Percentiles rank a stretch among this genome's conserved stretches.
Conservation (phyloP, 129 eudicot genomes). For the Logfia minima region DNA sequence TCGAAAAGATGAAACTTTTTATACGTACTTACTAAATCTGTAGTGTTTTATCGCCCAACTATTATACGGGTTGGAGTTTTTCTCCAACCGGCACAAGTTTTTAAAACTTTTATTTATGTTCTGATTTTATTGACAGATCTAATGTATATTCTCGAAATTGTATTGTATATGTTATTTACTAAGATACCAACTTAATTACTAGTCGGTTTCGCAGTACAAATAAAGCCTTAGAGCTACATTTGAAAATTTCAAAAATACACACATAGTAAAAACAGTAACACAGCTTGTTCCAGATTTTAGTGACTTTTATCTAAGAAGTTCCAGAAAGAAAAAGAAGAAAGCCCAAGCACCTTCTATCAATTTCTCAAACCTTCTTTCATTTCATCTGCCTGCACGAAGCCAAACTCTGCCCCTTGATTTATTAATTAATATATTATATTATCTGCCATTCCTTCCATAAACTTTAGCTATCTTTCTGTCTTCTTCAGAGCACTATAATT, state of each 20-base stretch:
- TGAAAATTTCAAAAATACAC: not conserved
- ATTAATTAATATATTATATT: too few species aligned
- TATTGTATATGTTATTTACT: not conserved
- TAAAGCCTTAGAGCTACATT: not conserved
- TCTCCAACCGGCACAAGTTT: too few species aligned
- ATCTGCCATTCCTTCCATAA: not conserved
- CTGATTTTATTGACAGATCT: too few species aligned
- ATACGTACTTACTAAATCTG: too few species aligned
- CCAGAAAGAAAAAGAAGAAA: conserved; percentile 1
- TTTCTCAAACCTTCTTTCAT: conserved; percentile 11
- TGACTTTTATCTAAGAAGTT: not conserved
- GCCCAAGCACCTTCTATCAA: conserved; percentile 21
- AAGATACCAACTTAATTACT: not conserved
- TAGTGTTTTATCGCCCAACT: too few species aligned
- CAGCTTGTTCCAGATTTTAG: not conserved
- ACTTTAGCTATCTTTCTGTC: not conserved
- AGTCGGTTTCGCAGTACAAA: not conserved
- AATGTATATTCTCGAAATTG: too few species aligned
- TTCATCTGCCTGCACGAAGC: not conserved
- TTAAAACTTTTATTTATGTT: too few species aligned
- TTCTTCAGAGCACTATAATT: not conserved
- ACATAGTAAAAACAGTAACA: not conserved
- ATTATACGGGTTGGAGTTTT: too few species aligned
- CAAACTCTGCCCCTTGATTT: not conserved
- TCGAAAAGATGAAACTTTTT: too few species aligned